Evolutionary conservation across 2,329 filamentous ascomycete genomes (phyloP).

Genomic region (Fusarium chlamydosporum): DNA sequence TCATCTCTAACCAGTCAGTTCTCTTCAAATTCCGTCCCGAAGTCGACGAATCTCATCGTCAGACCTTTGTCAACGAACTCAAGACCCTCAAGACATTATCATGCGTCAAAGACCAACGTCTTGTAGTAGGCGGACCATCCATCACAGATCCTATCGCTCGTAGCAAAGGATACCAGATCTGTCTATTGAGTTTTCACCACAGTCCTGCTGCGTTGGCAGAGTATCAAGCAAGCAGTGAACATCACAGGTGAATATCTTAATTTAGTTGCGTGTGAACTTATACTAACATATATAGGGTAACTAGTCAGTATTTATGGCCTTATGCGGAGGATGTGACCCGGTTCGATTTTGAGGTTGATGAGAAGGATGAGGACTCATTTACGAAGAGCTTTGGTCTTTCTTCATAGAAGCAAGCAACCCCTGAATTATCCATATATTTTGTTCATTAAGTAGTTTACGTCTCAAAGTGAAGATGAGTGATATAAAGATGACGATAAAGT

Average conservation of each 20-base stretch:
- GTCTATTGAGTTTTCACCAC: constrained; percentile 66
- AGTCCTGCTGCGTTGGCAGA: constrained; percentile 61
- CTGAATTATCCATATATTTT: no score
- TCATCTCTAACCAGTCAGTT: constrained; percentile 53
- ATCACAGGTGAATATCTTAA: constrained; percentile 59
- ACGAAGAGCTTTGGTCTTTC: constrained; percentile 30
- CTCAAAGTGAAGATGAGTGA: neutral
- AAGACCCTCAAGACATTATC: constrained; percentile 64
- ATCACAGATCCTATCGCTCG: constrained; percentile 66
- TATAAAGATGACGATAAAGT: no score
- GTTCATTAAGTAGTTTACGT: neutral
- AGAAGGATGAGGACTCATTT: constrained; percentile 55
- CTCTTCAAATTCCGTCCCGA: constrained; percentile 65
- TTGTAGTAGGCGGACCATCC: constrained; percentile 67
- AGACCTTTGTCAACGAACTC: constrained; percentile 62
- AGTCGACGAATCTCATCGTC: constrained; percentile 59
- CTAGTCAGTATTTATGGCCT: constrained; percentile 65
- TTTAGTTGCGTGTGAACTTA: rapidly evolving
- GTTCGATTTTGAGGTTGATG: constrained; percentile 68
- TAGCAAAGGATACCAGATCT: constrained; percentile 67
- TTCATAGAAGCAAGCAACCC: neutral
- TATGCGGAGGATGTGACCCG: constrained; percentile 67
- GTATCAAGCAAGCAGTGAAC: constrained; percentile 68
- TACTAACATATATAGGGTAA: constrained; percentile 59
- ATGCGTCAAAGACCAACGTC: constrained; percentile 63